These are phyloP conservation scores for Agroathelia rolfsii DNA, from an alignment of 1,284 basidiomycete species.

Conservation along the genomic window DNA sequence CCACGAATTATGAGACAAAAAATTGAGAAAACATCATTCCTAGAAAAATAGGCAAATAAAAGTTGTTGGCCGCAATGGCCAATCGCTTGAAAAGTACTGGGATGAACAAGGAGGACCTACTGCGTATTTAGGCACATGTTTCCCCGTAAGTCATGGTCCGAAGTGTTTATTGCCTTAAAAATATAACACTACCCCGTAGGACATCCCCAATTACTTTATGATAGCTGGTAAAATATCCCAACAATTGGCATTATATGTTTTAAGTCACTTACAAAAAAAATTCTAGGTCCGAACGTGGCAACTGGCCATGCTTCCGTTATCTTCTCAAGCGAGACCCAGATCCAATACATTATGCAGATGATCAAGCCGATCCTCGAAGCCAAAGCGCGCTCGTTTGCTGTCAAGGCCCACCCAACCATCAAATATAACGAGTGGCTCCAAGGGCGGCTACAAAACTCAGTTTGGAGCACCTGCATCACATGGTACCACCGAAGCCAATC, in stretches of 20 bases:
- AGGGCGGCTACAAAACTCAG: conserved; percentile 9
- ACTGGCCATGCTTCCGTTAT: conserved; percentile 16
- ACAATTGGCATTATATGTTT: background rate
- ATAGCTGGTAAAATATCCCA: conserved; percentile 13
- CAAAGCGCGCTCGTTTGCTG: conserved; percentile 11
- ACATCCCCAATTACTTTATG: conserved; percentile 17
- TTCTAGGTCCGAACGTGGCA: conserved; percentile 15
- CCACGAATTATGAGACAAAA: conserved; percentile 11
- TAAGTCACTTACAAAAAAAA: no score
- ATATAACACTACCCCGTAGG: no score
- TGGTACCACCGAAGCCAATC: conserved; percentile 11
- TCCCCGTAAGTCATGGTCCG: no score
- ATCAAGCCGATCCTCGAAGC: conserved; percentile 12
- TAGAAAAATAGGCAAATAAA: conserved; percentile 10
- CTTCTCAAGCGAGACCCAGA: conserved; percentile 15
- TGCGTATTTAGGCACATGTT: conserved; percentile 16
- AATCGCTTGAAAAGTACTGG: conserved; percentile 13
- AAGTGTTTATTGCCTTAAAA: no score
- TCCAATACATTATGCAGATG: conserved; percentile 14
- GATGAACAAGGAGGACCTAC: conserved; percentile 15
- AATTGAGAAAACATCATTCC: conserved; percentile 11
- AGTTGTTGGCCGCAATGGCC: conserved; percentile 11
- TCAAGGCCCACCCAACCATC: conserved; percentile 9
- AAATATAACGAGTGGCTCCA: conserved; percentile 13
- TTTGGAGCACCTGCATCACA: conserved; percentile 12